Conservation (phyloP, 2,329 filamentous ascomycete genomes). For the Phyllosticta paracitricarpa region DNA sequence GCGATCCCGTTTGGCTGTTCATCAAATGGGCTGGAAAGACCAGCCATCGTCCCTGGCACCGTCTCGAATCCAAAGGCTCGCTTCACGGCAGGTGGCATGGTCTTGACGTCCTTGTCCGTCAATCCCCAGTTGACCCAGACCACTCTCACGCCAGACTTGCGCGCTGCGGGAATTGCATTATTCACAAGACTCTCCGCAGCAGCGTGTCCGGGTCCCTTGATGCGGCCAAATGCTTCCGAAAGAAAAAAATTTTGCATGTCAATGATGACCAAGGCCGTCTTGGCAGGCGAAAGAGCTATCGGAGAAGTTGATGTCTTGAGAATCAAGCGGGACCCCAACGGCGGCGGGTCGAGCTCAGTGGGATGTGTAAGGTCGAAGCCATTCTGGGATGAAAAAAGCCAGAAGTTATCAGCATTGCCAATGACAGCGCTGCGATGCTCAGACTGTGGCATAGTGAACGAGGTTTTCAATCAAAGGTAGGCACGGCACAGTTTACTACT, state of each 20-base stretch:
- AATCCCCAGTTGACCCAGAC: constrained; percentile 35
- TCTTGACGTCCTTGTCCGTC: constrained; percentile 24
- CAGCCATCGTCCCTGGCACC: constrained; percentile 13
- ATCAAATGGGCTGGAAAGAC: not conserved
- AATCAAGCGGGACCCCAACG: constrained; percentile 12
- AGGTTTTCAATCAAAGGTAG: not conserved
- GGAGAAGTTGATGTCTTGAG: constrained; percentile 19
- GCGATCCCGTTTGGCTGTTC: constrained; percentile 15
- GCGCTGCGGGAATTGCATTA: constrained; percentile 29
- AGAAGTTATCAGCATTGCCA: constrained; percentile 33
- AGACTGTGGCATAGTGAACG: not conserved
- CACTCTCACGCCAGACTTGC: constrained; percentile 29
- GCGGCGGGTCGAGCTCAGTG: constrained; percentile 17
- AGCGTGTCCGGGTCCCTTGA: constrained; percentile 15
- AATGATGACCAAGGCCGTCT: constrained; percentile 31
- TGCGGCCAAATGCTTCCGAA: constrained; percentile 18
- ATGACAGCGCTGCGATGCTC: constrained; percentile 28
- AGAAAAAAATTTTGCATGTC: constrained; percentile 39
- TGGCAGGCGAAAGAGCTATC: constrained; percentile 25
- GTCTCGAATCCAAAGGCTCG: constrained; percentile 27
- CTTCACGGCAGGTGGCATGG: constrained; percentile 30
- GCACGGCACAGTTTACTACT: too few species aligned
- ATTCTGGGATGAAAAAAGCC: constrained; percentile 33
- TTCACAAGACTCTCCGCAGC: constrained; percentile 23
- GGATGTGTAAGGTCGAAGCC: constrained; percentile 41